Evolutionary conservation across 2,329 filamentous ascomycete genomes (phyloP).

Genomic region (Tolypocladium endophyticum): DNA sequence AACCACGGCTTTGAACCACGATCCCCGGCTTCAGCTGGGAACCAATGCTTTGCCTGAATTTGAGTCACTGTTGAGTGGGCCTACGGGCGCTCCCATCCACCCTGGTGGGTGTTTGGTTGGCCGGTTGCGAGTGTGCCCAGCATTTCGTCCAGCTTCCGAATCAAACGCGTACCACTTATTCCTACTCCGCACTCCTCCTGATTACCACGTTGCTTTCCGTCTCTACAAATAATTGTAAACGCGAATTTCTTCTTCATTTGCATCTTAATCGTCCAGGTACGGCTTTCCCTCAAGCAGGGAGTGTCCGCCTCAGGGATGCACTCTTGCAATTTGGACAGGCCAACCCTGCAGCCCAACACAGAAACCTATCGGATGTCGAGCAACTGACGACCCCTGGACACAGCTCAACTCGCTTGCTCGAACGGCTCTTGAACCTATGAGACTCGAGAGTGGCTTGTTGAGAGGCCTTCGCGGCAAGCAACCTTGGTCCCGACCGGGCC

Average conservation of each 20-base stretch:
- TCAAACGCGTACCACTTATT: too few relatives aligned
- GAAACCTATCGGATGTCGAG: background rate
- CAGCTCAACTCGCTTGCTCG: background rate
- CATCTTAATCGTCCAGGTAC: background rate
- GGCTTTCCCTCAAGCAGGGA: background rate
- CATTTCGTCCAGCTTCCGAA: too few relatives aligned
- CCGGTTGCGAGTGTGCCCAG: background rate
- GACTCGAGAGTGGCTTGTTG: background rate
- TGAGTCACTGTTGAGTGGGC: background rate
- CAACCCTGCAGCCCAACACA: background rate
- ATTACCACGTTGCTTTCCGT: too few relatives aligned
- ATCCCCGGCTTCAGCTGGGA: background rate
- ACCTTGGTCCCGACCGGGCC: background rate
- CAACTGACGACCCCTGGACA: background rate
- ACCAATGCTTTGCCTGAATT: background rate
- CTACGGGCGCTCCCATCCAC: background rate
- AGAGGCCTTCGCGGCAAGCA: background rate
- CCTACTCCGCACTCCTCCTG: background rate
- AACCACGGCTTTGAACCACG: background rate
- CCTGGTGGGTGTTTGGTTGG: background rate
- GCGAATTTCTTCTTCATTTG: background rate
- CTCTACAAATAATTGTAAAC: background rate
- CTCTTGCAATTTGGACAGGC: background rate
- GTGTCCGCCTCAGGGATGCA: background rate
- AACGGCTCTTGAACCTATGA: background rate